Conservation (phyloP, 2,329 filamentous ascomycete species). For the Zymoseptoria crescenta region DNA sequence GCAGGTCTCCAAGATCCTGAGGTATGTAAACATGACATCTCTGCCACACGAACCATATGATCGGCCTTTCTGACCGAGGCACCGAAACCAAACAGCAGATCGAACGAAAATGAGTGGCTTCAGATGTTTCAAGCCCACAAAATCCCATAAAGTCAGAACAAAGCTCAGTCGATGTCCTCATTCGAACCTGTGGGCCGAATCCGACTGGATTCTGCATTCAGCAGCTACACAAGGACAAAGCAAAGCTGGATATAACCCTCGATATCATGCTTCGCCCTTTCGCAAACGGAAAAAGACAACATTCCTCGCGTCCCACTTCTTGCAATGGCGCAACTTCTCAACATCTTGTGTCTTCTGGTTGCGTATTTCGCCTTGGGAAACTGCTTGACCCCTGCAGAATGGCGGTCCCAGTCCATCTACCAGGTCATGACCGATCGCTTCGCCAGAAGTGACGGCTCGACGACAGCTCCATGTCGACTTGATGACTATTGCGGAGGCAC, state of each 20-base stretch:
- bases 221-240: not conserved
- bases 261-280: not conserved
- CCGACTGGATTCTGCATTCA: not conserved
- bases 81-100: too few species aligned
- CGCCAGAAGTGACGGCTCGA: slow-evolving; percentile 41
- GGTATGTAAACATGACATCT: too few species aligned
- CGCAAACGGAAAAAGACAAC: not conserved
- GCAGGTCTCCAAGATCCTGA: too few species aligned
- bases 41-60: too few species aligned
- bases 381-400: slow-evolving; percentile 12
- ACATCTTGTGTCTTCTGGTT: slow-evolving; percentile 7
- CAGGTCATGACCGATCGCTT: slow-evolving; percentile 52
- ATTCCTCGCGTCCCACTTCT: slow-evolving; percentile 7
- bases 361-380: not conserved
- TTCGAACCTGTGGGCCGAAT: not conserved
- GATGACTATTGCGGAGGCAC: slow-evolving; percentile 42
- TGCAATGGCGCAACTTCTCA: slow-evolving; percentile 5
- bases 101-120: not conserved
- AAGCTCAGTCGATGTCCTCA: not conserved
- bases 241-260: not conserved
- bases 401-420: slow-evolving; percentile 49
- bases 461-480: slow-evolving; percentile 38
- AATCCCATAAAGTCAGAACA: not conserved
- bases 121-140: not conserved
- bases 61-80: too few species aligned